phyloP scores from a whole-genome alignment of 768 basidiomycete genomes.

The Porpolomopsis calyptriformis region DNA sequence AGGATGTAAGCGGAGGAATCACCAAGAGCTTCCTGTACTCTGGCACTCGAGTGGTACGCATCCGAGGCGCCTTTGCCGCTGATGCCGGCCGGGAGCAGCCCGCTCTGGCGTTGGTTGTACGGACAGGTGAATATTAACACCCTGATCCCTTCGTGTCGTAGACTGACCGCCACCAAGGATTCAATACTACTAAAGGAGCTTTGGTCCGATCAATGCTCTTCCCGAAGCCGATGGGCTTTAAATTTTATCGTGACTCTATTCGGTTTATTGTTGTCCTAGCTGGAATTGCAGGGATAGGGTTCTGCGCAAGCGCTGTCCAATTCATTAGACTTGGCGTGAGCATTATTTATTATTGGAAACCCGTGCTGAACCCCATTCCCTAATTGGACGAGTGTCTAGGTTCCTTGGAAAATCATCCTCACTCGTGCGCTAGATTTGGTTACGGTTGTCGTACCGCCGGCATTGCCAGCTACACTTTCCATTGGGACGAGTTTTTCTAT shows the following conservation, averaged over 20 bases:
- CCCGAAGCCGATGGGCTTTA: slow-evolving; percentile 97
- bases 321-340: slow-evolving; percentile 84
- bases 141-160: background rate
- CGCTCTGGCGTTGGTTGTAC: slow-evolving; percentile 72
- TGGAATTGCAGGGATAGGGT: slow-evolving; percentile 84
- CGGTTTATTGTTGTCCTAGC: slow-evolving; percentile 87
- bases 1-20: slow-evolving; percentile 58
- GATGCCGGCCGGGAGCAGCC: slow-evolving; percentile 46
- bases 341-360: slow-evolving; percentile 1
- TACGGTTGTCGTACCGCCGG: slow-evolving; percentile 95
- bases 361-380: background rate
- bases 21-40: slow-evolving; percentile 80
- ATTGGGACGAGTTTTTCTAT: slow-evolving; percentile 97
- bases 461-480: slow-evolving; percentile 90
- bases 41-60: slow-evolving; percentile 84
- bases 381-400: slow-evolving; percentile 30
- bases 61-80: slow-evolving; percentile 50
- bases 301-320: slow-evolving; percentile 83
- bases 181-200: slow-evolving; percentile 96
- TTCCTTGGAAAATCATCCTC: slow-evolving; percentile 83
- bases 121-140: slow-evolving; percentile 52
- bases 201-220: slow-evolving; percentile 95
- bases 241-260: slow-evolving; percentile 90
- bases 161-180: slow-evolving; percentile 38
- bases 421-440: slow-evolving; percentile 89